Evolutionary conservation across 371 early-diverging fungal species (phyloP).

Genomic region (Nematocida minor): DNA sequence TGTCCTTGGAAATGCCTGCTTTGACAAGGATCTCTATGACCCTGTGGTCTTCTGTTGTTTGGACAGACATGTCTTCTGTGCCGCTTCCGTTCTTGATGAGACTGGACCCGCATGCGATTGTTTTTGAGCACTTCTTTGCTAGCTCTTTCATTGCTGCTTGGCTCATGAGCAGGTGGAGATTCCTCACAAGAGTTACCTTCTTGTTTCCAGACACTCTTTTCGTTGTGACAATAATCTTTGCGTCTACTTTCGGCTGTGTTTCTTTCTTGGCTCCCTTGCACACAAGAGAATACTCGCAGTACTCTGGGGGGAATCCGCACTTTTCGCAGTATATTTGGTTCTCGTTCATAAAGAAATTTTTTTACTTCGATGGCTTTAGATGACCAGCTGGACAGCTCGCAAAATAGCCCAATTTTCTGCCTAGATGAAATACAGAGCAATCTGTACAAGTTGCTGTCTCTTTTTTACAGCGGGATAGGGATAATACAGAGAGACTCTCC

Average conservation of each 20-base stretch:
- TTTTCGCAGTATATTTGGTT: conserved; percentile 41
- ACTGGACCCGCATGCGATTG: conserved; percentile 44
- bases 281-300: conserved; percentile 40
- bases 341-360: background rate
- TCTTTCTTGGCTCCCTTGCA: conserved; percentile 22
- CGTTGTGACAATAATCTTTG: conserved; percentile 35
- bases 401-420: conserved; percentile 15
- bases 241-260: background rate
- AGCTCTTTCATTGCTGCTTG: conserved; percentile 16
- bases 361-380: background rate
- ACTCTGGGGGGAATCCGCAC: conserved; percentile 48
- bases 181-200: conserved; percentile 42
- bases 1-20: conserved; percentile 23
- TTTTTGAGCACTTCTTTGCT: conserved; percentile 36
- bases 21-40: conserved; percentile 40
- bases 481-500: conserved; percentile 46
- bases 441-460: conserved; percentile 27
- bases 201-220: conserved; percentile 50
- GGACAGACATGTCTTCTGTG: conserved; percentile 38
- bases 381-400: background rate
- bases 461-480: conserved; percentile 48
- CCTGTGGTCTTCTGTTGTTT: conserved; percentile 29
- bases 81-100: conserved; percentile 44
- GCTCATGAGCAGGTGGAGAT: conserved; percentile 14
- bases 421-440: conserved; percentile 33